Evolutionary conservation across 768 basidiomycete genomes (phyloP), one percentile per base, ranked within the genome.

Genomic region (Pleurotus eryngii): DNA sequence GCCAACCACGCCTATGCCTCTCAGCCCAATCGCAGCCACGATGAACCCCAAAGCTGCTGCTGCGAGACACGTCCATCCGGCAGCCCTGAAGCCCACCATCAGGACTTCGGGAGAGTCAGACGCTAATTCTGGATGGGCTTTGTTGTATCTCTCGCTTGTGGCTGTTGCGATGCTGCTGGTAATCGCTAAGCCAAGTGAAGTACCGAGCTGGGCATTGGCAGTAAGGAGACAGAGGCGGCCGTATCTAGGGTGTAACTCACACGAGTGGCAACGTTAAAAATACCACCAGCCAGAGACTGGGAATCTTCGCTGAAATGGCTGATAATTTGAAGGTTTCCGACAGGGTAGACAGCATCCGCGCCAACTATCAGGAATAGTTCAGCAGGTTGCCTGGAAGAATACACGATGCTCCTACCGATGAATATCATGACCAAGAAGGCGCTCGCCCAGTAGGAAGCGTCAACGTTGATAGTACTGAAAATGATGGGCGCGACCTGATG

Each of bases 251-350:
- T 42, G 37, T 26, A 27, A 46, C 22, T 35, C 4, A 70, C 69
- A 17, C 72, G 60, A 8, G 66, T 70, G 5, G 70, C 67, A 24
- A 73, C 70, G 55, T 66, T 71, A 64, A 73, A 73, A 40, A 73
- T 59, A 3, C 71, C 68, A 2, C 71, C 72, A 0, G 72, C 71
- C 20, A 73, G 62, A 5, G 69, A 65, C 61, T 73, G 72, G 15
- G 71, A 72, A 56, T 70, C 64, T 12, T 64, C 61, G 45, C 67
- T 67, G 55, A 73, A 70, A 14, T 65, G 61, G 3, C 64, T 60
- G 24, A 64, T 62, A 20, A 73, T 61, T 26, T 71, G 68, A 27
- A 71, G 59, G 46, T 70, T 73, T 3, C 69, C 67, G 45, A 71
- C 66, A 0, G 72, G 67, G 59, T 73, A 73, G 0, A 67, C 63